Base-by-base conservation (phyloP, 352 stramenopile species). In the Globisporangium polare region DNA sequence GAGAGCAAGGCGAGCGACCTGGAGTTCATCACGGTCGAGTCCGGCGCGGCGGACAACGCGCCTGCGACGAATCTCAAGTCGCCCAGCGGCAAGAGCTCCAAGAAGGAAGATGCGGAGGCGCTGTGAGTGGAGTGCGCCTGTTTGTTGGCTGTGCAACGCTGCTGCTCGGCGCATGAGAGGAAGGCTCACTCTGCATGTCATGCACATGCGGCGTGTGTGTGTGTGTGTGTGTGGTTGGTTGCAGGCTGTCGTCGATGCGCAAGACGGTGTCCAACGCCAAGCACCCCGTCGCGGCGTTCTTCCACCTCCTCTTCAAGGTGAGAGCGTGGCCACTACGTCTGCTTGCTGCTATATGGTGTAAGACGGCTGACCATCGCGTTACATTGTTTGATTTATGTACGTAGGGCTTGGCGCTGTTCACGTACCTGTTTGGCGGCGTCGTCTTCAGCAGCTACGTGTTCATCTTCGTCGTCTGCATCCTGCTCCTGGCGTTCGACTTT, bases 281-380 rank as follows among this genome's bases (percentile, higher is more conserved):
- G 42, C 97, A 99, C 75, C 97, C 96, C 15, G 87, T 95, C 15
- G 92, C 96, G 20, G 93, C 89, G 15, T 88, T 99, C 52, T 99
- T 99, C 75, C 97, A 99, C 66, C 64, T 99, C 26, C 61, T 99
- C 15, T 99, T 99, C 82, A 99, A 99, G 81, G 77, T 85, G 10
- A 4, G 22, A 2, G 12, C 18, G 33, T 3, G 29, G n/a, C 13
- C 22, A n/a, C 42, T 8, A 26, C 35, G 41, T 41, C 53, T 52
- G 10, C 12, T 24, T 45, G 39, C 35, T 41, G 12, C 12, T 41
- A 41, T 15, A 15, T 15, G 35, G 35, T 24, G 35, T 3, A n/a
- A n/a, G 5, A 3, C 26, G n/a, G 39, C 51, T 5, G 5, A 45
- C 13, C n/a, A 17, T 6, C 2, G 47, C 15, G 7, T 10, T 35